Percentiles rank a stretch among this genome's conserved stretches.
Conservation (phyloP, 2,329 filamentous ascomycete species). For the Xylaria sp. region DNA sequence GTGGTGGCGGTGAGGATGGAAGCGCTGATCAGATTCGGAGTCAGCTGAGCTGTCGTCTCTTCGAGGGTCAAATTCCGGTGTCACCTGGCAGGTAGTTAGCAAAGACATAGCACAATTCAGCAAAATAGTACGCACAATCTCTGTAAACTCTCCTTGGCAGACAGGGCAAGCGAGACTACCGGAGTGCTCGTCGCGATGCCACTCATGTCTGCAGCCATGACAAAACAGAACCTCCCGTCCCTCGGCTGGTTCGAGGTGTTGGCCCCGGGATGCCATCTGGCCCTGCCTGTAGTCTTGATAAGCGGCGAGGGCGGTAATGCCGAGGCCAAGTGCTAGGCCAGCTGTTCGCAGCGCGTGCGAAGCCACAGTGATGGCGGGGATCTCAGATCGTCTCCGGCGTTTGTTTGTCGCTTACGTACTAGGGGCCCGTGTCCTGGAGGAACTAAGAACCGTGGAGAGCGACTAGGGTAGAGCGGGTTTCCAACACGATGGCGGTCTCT, state of each 20-base stretch:
- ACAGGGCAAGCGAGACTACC: constrained; percentile 73
- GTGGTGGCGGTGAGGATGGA: constrained; percentile 37
- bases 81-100: constrained; percentile 56
- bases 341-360: constrained; percentile 64
- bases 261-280: constrained; percentile 52
- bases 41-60: constrained; percentile 44
- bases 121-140: constrained; percentile 74
- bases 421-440: not conserved
- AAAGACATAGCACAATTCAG: not conserved
- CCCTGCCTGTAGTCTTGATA: constrained; percentile 59
- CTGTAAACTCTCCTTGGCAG: constrained; percentile 82
- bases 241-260: constrained; percentile 61
- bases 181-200: constrained; percentile 76
- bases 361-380: constrained; percentile 60
- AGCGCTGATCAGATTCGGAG: constrained; percentile 46
- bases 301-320: constrained; percentile 66
- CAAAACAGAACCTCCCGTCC: constrained; percentile 83
- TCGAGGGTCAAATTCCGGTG: constrained; percentile 71
- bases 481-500: constrained; percentile 3
- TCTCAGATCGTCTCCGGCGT: constrained; percentile 35
- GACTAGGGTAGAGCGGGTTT: not conserved
- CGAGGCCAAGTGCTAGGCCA: constrained; percentile 68
- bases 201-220: constrained; percentile 82
- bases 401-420: constrained; percentile 8
- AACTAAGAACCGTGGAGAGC: not conserved